phyloP scores from a whole-genome alignment of 495 filamentous ascomycete genomes.

The Annulohypoxylon bovei region DNA sequence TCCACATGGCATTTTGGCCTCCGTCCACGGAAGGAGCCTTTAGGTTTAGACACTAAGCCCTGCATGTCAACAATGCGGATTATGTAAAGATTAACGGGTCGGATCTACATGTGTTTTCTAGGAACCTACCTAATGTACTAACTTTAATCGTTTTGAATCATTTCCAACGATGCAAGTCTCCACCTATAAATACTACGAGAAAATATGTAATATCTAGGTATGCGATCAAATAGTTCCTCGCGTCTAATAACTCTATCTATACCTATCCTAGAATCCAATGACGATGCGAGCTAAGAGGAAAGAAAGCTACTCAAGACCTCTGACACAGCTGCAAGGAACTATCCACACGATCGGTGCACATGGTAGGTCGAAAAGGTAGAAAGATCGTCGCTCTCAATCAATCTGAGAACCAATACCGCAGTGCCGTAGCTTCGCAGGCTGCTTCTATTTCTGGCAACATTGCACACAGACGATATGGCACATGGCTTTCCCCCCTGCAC shows the following conservation, averaged over 20 bases:
- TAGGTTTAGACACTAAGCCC: conserved; percentile 42
- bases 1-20: conserved; percentile 32
- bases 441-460: conserved; percentile 42
- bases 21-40: conserved; percentile 41
- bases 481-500: conserved; percentile 36
- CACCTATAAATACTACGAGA: neutral
- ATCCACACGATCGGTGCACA: conserved; percentile 34
- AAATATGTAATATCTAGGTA: neutral
- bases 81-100: conserved; percentile 16
- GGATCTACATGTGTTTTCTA: neutral
- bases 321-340: conserved; percentile 30
- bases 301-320: neutral
- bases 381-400: conserved; percentile 37
- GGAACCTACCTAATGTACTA: no score
- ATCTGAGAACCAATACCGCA: conserved; percentile 40
- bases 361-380: conserved; percentile 23
- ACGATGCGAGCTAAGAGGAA: neutral
- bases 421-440: conserved; percentile 31
- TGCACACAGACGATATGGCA: conserved; percentile 39
- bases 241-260: neutral
- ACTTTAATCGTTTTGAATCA: neutral
- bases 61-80: conserved; percentile 27
- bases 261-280: neutral
- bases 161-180: neutral
- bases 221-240: conserved; percentile 1